Evolutionary conservation across 805 yeast genomes (phyloP).

Genomic region (Yamadazyma insecticola): DNA sequence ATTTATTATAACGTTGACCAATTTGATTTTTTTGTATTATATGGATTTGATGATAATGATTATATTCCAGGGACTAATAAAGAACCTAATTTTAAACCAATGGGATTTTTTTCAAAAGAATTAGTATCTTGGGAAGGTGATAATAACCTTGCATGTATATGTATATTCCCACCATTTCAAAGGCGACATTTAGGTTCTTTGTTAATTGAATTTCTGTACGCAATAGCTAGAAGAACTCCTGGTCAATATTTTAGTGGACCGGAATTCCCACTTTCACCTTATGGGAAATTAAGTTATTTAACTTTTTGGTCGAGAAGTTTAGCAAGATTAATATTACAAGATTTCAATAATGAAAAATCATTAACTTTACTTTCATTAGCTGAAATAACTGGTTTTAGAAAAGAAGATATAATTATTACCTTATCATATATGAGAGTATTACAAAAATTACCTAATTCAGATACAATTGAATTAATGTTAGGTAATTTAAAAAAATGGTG

Average conservation of each 20-base stretch:
- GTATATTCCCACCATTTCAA: slow-evolving; percentile 91
- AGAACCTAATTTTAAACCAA: slow-evolving; percentile 39
- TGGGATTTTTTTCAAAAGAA: slow-evolving; percentile 94
- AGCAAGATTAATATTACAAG: slow-evolving; percentile 14
- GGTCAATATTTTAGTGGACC: slow-evolving; percentile 78
- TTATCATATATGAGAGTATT: slow-evolving; percentile 48
- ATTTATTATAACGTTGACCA: slow-evolving; percentile 74
- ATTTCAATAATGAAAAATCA: slow-evolving; percentile 3
- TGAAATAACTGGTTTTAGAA: slow-evolving; percentile 56
- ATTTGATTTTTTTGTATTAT: slow-evolving; percentile 75
- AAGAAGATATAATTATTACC: slow-evolving; percentile 56
- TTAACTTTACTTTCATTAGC: slow-evolving; percentile 49
- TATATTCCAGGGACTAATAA: slow-evolving; percentile 1
- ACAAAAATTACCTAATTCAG: slow-evolving; percentile 3
- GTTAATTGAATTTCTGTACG: slow-evolving; percentile 79
- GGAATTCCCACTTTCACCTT: slow-evolving; percentile 82
- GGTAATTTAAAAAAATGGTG: slow-evolving; percentile 29
- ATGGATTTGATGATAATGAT: slow-evolving; percentile 39
- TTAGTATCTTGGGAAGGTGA: slow-evolving; percentile 72
- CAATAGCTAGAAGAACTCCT: slow-evolving; percentile 49
- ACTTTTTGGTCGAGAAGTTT: slow-evolving; percentile 64
- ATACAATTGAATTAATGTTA: slow-evolving; percentile 1
- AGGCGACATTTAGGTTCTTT: slow-evolving; percentile 71
- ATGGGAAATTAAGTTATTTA: slow-evolving; percentile 70
- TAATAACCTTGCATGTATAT: slow-evolving; percentile 80